Base-by-base conservation (phyloP, 2,329 filamentous ascomycete species). In the Colletotrichum gloeosporioides region DNA sequence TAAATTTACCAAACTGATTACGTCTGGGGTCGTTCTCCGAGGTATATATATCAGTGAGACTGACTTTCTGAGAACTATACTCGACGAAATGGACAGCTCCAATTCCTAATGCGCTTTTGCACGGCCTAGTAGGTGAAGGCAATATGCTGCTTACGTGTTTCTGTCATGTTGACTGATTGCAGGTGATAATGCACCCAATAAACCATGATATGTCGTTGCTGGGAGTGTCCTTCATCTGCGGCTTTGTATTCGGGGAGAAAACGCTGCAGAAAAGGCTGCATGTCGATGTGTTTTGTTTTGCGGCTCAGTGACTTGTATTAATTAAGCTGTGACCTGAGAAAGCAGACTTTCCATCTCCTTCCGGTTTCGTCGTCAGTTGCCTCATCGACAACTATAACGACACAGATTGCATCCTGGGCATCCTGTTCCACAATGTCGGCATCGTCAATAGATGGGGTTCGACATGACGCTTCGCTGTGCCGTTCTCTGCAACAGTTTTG, bases 371-470 rank as follows among this genome's bases (percentile, higher is more conserved):
- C 36, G 36, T 18, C 8, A 39, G 36, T 39, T 39, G 36, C 36
- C 36, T 39, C 36, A 18, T 0, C 18, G 0, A 39, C 36, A 39
- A 15, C 36, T 39, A 18, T 18, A 0, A 18, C 0, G 0, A 0
- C 36, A 39, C 36, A 39, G 36, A 9, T 39, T 0, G 36, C 8
- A 44, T 44, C 8, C 18, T 44, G 36, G 16, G 1, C 0, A 18
- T 44, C 36, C 16, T 8, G 9, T 18, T 1, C 36, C 0, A 0
- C 36, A 39, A 39, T 0, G 16, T 0, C 0, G 18, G 0, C 8
- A 5, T 39, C 16, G 18, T 44, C 8, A 44, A 18, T 44, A 2
- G 6, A 18, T 44, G 5, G 16, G 0, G 0, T 44, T 44, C 36
- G 0, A 15, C 36, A 44, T n/a, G 0, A n/a, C 4, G 39, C 18